Evolutionary conservation across 2,329 filamentous ascomycete species (phyloP), one percentile per base, ranked within the genome.

Genomic region (Sclerotinia subarctica): DNA sequence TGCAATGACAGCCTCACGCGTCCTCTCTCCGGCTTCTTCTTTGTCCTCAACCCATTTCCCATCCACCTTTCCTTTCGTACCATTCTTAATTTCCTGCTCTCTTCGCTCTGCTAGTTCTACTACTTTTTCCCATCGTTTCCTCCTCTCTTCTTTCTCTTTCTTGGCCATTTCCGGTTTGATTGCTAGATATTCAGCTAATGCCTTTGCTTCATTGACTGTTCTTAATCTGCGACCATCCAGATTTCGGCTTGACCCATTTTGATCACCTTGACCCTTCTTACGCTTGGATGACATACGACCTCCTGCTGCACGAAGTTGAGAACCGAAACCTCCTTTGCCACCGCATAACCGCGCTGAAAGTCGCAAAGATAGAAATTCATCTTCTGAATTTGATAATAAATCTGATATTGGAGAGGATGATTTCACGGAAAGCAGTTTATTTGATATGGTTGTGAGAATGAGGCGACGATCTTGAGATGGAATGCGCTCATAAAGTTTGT

Each of bases 91-190:
- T 76, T 97, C 94, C 47, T 93, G 90, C 74, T 96, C 90, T 73
- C 89, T 90, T 70, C 88, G 86, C 78, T 98, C 94, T 0, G 95
- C 89, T 69, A 90, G 84, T 60, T 94, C 91, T 17, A 98, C 90
- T 67, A 98, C 90, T 76, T 94, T 87, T 78, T 97, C 89, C 93
- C 93, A 97, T 59, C 94, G 83, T 78, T 91, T 88, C 57, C 91
- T 86, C 59, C 93, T 87, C 79, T 91, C 90, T 77, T 97, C 94
- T 76, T 93, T 94, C 78, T 98, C 93, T 77, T 92, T 92, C 79
- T 90, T 89, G 71, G 97, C 95, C 94, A 99, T 97, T 70, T 97
- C 94, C 0, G 96, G 95, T 78, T 98, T 97, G 73, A 96, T 91
- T 2, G 94, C 93, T 2, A 98, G 85, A 76, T 97, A 98, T 78